Conservation (phyloP, 345 rosid species). For the Ceriops zippeliana region DNA sequence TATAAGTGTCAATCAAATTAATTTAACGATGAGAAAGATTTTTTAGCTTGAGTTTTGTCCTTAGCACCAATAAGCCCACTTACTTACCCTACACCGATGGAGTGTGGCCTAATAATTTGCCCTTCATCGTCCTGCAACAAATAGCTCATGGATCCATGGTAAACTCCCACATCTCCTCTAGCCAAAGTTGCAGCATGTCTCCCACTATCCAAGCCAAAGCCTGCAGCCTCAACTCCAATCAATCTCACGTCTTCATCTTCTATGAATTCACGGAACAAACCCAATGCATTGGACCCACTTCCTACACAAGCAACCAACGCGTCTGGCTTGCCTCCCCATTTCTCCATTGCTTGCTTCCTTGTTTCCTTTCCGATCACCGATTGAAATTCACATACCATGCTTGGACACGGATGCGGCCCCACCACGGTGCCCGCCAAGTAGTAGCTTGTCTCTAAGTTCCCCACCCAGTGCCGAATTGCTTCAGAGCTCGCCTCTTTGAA, state of each 20-base stretch:
- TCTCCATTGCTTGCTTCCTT: slow-evolving; percentile 67
- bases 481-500: slow-evolving; percentile 76
- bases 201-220: slow-evolving; percentile 74
- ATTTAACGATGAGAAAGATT: neutral
- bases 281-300: slow-evolving; percentile 82
- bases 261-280: slow-evolving; percentile 72
- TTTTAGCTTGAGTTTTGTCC: neutral
- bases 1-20: neutral
- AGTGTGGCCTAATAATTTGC: slow-evolving; percentile 55
- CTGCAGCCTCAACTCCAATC: slow-evolving; percentile 81
- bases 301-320: slow-evolving; percentile 78
- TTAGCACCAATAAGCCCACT: too few relatives aligned
- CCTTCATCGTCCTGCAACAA: slow-evolving; percentile 76
- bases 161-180: slow-evolving; percentile 70
- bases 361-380: slow-evolving; percentile 83
- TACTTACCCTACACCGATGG: slow-evolving; percentile 63
- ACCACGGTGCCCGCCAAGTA: slow-evolving; percentile 57
- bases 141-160: slow-evolving; percentile 82
- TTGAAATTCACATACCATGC: slow-evolving; percentile 78
- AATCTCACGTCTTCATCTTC: slow-evolving; percentile 59
- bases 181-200: slow-evolving; percentile 76
- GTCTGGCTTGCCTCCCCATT: slow-evolving; percentile 88
- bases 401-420: slow-evolving; percentile 86
- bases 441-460: slow-evolving; percentile 43
- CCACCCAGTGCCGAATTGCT: slow-evolving; percentile 66